Base-by-base conservation (phyloP, 768 basidiomycete species). In the Calvatia gigantea region DNA sequence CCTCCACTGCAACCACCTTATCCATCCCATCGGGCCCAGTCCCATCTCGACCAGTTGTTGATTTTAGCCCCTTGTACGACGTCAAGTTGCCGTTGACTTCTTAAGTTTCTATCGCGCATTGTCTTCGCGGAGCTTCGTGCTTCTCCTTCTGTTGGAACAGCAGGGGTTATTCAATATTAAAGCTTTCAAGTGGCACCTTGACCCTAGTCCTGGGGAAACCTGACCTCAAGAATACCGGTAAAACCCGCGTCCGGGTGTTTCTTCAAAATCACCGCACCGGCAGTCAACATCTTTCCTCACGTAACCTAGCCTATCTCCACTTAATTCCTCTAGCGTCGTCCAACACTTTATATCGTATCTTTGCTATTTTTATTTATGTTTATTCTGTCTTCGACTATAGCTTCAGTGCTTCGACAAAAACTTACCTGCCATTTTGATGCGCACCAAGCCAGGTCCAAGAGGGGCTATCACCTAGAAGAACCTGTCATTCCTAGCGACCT, bases 81-180 rank as follows among this genome's bases (percentile, higher is more conserved):
- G n/a, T n/a, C n/a, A n/a, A n/a, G n/a, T n/a, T n/a, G n/a, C n/a
- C n/a, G n/a, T n/a, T n/a, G n/a, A n/a, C n/a, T n/a, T n/a, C n/a
- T n/a, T n/a, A n/a, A n/a, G n/a, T n/a, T n/a, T n/a, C n/a, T n/a
- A 21, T 32, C 17, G 46, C 46, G 15, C 31, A 48, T 12, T 48
- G n/a, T 48, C 43, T 32, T 2, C 32, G 31, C 29, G 17, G 27
- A 31, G 21, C 31, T 33, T 48, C 23, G n/a, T n/a, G 46, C 46
- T 48, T 48, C 46, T 48, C 23, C 6, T 46, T 46, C 44, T 31
- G 44, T 46, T 48, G 17, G 46, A 48, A 48, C 29, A 21, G 19
- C 17, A 42, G 19, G 8, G n/a, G n/a, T n/a, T n/a, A n/a, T n/a
- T n/a, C n/a, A n/a, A n/a, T n/a, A n/a, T n/a, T n/a, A n/a, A 17